Conservation (phyloP, 768 basidiomycete genomes). For the Pluteus cervinus region DNA sequence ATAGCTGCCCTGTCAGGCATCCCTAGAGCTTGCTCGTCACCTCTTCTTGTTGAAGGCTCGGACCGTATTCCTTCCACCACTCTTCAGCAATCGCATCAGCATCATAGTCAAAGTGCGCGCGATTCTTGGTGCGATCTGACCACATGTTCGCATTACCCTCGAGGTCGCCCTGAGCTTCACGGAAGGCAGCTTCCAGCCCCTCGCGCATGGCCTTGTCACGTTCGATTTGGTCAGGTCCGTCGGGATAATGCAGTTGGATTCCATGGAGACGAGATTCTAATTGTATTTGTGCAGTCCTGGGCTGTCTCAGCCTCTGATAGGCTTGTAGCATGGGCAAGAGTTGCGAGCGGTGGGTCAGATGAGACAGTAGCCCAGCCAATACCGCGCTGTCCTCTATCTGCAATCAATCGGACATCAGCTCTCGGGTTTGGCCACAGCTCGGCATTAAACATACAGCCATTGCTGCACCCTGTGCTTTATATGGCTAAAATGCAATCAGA, state of each 20-base stretch:
- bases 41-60: no score
- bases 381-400: conserved; percentile 48
- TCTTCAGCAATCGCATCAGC: conserved; percentile 43
- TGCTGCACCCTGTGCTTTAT: conserved; percentile 49
- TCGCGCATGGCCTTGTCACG: conserved; percentile 46
- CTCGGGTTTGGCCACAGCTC: not conserved
- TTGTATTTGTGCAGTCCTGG: conserved; percentile 45
- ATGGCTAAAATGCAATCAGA: conserved; percentile 29
- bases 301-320: conserved; percentile 46
- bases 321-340: conserved; percentile 41
- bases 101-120: conserved; percentile 46
- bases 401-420: not conserved
- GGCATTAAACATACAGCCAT: conserved; percentile 33
- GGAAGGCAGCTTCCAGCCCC: conserved; percentile 38
- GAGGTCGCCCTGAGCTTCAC: conserved; percentile 13
- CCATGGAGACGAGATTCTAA: conserved; percentile 44
- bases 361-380: conserved; percentile 46
- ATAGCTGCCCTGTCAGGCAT: no score
- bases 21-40: no score
- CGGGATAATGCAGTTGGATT: conserved; percentile 48
- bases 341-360: conserved; percentile 34
- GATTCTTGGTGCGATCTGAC: conserved; percentile 47
- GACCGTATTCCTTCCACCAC: conserved; percentile 30
- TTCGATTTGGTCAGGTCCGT: conserved; percentile 48
- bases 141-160: conserved; percentile 43